Evolutionary conservation across 768 basidiomycete species (phyloP), one percentile per base, ranked within the genome.

Genomic region (Calocera cornea): DNA sequence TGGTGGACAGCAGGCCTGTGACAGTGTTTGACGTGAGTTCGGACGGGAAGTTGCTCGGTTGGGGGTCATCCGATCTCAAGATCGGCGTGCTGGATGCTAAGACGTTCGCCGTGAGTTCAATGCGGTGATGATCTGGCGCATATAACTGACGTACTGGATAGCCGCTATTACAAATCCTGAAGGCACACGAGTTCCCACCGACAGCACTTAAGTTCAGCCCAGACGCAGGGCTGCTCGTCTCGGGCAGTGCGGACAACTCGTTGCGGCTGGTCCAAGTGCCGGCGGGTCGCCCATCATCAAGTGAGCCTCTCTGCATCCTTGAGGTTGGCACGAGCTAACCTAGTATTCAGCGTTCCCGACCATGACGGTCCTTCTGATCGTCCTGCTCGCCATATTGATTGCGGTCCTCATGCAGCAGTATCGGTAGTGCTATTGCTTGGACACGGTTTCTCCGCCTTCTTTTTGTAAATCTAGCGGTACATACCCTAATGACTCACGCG

Each of bases 121-220:
- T 36, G 2, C 11, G 16, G 0, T 8, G 2, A 5, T 10, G 27
- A 1, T 2, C 2, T 64, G 66, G 1, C 31, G n/a, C 54, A 41
- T 29, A n/a, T 40, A n/a, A 36, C 1, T 49, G 36, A 34, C 36
- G 27, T n/a, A n/a, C 34, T 5, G 22, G 22, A n/a, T 72, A 98
- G 95, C 95, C 94, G 0, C 75, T 92, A 14, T 77, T 92, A 34
- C 87, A 87, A 22, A 97, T 99, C 69, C 80, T 97, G 68, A 91
- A 90, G 76, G 90, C 97, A 0, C 95, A 98, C 76, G 93, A 95
- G 68, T 93, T 98, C 76, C 90, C 97, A 2, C 85, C 91, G 3
- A 98, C 97, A 0, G 86, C 89, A 2, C 77, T 99, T 66, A 84
- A 84, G 68, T 99, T 99, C 81, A 95, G 89, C 74, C 88, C 93